These are phyloP conservation scores for Diatrype stigma DNA, from an alignment of 2,329 filamentous ascomycete species.

Conservation along the genomic window DNA sequence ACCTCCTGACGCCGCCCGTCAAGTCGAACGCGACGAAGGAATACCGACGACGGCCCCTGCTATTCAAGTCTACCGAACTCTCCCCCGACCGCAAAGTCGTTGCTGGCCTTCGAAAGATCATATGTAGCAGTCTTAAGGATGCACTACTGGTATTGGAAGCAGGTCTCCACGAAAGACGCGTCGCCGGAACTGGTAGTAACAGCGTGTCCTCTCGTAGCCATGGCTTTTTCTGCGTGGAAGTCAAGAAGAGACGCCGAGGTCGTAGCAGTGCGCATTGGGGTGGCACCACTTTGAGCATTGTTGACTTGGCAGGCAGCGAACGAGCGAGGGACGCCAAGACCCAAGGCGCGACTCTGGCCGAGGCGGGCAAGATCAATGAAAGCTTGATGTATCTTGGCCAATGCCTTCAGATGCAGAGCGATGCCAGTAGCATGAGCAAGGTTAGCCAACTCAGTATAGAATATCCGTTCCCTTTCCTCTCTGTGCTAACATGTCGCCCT, in stretches of 20 bases:
- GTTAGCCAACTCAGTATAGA: slow-evolving; percentile 38
- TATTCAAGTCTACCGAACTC: slow-evolving; percentile 88
- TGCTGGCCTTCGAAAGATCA: slow-evolving; percentile 82
- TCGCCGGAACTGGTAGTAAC: slow-evolving; percentile 89
- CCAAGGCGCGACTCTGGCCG: slow-evolving; percentile 82
- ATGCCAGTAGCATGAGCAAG: slow-evolving; percentile 69
- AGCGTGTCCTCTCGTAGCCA: slow-evolving; percentile 89
- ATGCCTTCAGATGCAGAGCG: slow-evolving; percentile 92
- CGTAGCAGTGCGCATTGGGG: slow-evolving; percentile 61
- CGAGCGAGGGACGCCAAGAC: slow-evolving; percentile 91
- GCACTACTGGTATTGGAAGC: slow-evolving; percentile 87
- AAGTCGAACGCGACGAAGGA: slow-evolving; percentile 63
- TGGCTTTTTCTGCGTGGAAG: slow-evolving; percentile 92
- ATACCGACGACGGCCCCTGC: slow-evolving; percentile 68
- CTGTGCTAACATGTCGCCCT: slow-evolving; percentile 4
- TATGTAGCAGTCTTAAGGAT: slow-evolving; percentile 77
- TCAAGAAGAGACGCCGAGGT: slow-evolving; percentile 68
- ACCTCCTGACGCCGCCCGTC: slow-evolving; percentile 68
- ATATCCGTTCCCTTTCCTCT: background rate
- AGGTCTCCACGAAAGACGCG: slow-evolving; percentile 78
- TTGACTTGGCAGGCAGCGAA: slow-evolving; percentile 91
- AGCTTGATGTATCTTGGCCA: slow-evolving; percentile 97
- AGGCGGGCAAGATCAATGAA: slow-evolving; percentile 98
- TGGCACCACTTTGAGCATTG: slow-evolving; percentile 77
- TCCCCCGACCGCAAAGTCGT: slow-evolving; percentile 93